Conservation (phyloP, 73 alveolate genomes). For the Symbiodinium natans region DNA sequence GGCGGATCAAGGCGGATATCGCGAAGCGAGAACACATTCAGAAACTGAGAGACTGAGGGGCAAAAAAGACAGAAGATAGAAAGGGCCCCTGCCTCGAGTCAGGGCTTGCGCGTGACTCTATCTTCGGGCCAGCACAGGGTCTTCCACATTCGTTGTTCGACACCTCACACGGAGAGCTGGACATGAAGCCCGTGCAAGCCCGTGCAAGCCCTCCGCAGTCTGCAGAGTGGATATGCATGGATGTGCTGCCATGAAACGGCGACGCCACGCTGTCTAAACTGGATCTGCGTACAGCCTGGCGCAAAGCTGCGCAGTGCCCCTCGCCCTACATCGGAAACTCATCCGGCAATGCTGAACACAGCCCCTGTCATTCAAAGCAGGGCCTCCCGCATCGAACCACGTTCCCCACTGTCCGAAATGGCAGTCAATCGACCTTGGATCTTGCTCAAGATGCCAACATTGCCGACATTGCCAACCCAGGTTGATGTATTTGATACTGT, state of each 20-base stretch:
- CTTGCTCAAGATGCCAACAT: too few species aligned
- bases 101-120: constrained; percentile 35
- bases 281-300: constrained; percentile 76
- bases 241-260: background rate
- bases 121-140: constrained; percentile 56
- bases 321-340: too few species aligned
- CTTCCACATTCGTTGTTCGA: constrained; percentile 69
- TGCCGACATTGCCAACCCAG: too few species aligned
- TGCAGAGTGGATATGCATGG: background rate
- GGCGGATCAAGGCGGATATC: too few species aligned
- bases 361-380: background rate
- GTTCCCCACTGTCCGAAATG: constrained; percentile 45
- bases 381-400: constrained; percentile 85
- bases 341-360: background rate
- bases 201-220: background rate
- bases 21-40: too few species aligned
- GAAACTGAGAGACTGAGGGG: too few species aligned
- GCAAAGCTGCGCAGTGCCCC: background rate
- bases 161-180: background rate
- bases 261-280: constrained; percentile 64
- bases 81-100: constrained; percentile 15
- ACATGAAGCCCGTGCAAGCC: background rate
- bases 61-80: too few species aligned
- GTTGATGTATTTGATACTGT: too few species aligned
- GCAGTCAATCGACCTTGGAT: constrained; percentile 28